phyloP scores from a whole-genome alignment of 2,329 filamentous ascomycete genomes.

The Botrytis byssoidea region DNA sequence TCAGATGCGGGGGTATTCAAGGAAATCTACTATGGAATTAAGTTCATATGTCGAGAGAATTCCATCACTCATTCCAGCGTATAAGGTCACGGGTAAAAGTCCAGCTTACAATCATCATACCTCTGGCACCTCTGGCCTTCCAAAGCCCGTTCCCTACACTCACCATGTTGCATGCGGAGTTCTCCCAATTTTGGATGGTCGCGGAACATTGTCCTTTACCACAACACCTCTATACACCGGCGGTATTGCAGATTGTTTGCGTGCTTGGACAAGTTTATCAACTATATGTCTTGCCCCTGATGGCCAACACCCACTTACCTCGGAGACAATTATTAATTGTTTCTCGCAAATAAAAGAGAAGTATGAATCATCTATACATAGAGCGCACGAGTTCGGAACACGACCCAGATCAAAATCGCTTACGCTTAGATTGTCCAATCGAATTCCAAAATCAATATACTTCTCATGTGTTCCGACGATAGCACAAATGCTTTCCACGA shows the following conservation, averaged over 20 bases:
- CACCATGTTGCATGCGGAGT: slow-evolving; percentile 56
- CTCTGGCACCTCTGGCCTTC: slow-evolving; percentile 63
- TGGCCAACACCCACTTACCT: slow-evolving; percentile 43
- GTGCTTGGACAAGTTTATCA: slow-evolving; percentile 59
- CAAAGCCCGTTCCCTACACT: slow-evolving; percentile 60
- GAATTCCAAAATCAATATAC: slow-evolving; percentile 40
- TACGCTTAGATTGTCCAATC: background rate
- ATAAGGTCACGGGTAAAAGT: too few species aligned
- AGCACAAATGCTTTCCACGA: slow-evolving; percentile 51
- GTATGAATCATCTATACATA: background rate
- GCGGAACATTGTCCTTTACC: slow-evolving; percentile 54
- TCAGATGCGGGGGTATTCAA: background rate
- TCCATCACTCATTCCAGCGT: background rate
- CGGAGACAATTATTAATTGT: slow-evolving; percentile 5
- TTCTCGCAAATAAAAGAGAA: background rate
- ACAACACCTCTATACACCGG: slow-evolving; percentile 67
- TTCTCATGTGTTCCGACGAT: slow-evolving; percentile 63
- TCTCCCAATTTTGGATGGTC: slow-evolving; percentile 44
- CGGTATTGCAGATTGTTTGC: slow-evolving; percentile 60
- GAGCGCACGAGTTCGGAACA: background rate
- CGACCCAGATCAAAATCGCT: background rate
- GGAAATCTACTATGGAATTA: background rate
- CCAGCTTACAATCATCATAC: slow-evolving; percentile 47
- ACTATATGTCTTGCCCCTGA: slow-evolving; percentile 63
- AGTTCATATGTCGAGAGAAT: background rate